phyloP scores from a whole-genome alignment of 169 alveolate species.

The Babesia bovis region DNA sequence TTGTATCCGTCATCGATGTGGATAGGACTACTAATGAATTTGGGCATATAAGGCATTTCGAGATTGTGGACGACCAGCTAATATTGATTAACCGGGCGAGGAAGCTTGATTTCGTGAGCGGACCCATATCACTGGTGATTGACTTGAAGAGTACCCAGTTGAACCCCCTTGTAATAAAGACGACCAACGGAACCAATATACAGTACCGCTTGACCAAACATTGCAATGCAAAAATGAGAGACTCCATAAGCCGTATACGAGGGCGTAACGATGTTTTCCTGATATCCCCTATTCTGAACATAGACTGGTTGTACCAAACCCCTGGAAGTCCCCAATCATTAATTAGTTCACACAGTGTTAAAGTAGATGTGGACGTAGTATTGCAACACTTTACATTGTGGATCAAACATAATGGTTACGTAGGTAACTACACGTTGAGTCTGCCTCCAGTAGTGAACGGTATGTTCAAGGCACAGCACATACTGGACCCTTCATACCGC shows the following conservation, averaged over 20 bases:
- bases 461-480: background rate
- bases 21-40: background rate
- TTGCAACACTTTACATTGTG: too few relatives aligned
- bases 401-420: too few relatives aligned
- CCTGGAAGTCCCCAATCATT: background rate
- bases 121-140: background rate
- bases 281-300: background rate
- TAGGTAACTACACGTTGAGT: too few relatives aligned
- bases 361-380: background rate
- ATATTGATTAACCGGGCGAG: background rate
- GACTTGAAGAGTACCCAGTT: background rate
- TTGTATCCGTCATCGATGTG: background rate
- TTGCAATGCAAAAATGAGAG: too few relatives aligned
- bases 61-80: background rate
- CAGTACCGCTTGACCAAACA: background rate
- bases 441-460: too few relatives aligned
- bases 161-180: background rate
- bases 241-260: too few relatives aligned
- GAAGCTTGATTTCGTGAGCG: background rate
- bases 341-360: background rate
- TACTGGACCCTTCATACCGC: too few relatives aligned
- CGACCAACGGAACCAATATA: background rate
- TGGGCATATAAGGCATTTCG: background rate
- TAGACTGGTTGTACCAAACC: background rate
- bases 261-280: too few relatives aligned